Conservation (phyloP, 2,329 filamentous ascomycete species). For the Neurospora sp. region DNA sequence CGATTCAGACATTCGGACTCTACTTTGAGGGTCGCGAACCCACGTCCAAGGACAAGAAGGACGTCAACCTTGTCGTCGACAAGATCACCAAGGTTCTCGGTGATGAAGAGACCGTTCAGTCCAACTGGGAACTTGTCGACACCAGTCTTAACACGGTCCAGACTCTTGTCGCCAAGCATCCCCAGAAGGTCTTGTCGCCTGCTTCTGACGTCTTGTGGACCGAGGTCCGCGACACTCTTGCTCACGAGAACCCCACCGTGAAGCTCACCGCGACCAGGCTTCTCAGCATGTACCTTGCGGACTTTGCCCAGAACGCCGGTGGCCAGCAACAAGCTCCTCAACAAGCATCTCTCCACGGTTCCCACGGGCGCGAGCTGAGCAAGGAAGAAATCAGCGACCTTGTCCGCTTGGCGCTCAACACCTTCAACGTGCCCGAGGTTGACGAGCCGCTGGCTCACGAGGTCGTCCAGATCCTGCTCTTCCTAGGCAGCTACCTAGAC, state of each 20-base stretch:
- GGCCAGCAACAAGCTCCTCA: conserved; percentile 34
- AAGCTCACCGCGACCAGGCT: conserved; percentile 69
- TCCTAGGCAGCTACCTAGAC: conserved; percentile 57
- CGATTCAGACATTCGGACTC: conserved; percentile 70
- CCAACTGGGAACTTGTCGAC: conserved; percentile 63
- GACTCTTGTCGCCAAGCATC: conserved; percentile 57
- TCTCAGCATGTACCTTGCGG: conserved; percentile 65
- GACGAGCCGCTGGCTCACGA: conserved; percentile 70
- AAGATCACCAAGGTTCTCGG: conserved; percentile 44
- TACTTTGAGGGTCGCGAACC: conserved; percentile 65
- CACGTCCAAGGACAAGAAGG: conserved; percentile 51
- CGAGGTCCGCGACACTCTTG: conserved; percentile 56
- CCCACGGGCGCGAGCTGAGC: conserved; percentile 59
- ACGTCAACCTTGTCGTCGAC: conserved; percentile 52
- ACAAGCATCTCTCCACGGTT: conserved; percentile 54
- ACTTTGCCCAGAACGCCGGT: conserved; percentile 56
- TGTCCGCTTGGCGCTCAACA: conserved; percentile 38
- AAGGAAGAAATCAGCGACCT: conserved; percentile 52
- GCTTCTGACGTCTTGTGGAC: conserved; percentile 60
- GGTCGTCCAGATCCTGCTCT: conserved; percentile 70
- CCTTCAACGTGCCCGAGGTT: conserved; percentile 52
- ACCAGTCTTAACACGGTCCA: conserved; percentile 60
- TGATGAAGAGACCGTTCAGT: conserved; percentile 40
- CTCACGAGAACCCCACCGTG: conserved; percentile 61
- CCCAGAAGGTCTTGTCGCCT: conserved; percentile 50